Percentiles rank a stretch among this genome's conserved stretches.
These are phyloP conservation scores for Sporopachydermia quercuum DNA, from an alignment of 805 yeast species.

Conservation along the genomic window DNA sequence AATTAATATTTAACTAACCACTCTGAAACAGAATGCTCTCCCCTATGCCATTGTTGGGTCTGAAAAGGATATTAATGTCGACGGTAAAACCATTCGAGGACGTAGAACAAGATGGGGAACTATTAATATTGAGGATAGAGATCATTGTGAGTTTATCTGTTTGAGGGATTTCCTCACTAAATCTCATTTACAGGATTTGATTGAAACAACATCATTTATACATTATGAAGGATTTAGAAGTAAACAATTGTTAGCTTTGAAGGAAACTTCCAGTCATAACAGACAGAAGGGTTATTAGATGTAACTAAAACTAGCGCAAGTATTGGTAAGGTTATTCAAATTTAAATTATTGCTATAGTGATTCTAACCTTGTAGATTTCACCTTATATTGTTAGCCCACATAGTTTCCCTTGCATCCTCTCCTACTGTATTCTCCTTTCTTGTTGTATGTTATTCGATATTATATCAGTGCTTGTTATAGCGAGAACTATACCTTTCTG, in stretches of 20 bases:
- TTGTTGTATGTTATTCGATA: too few species aligned
- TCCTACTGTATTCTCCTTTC: too few species aligned
- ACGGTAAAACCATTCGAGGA: slow-evolving; percentile 75
- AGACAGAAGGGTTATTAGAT: slow-evolving; percentile 1
- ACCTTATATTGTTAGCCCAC: too few species aligned
- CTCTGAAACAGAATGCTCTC: slow-evolving; percentile 14
- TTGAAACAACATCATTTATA: slow-evolving; percentile 74
- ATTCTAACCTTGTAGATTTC: too few species aligned
- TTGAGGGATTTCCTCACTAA: slow-evolving; percentile 88
- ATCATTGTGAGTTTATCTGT: slow-evolving; percentile 91
- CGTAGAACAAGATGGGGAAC: slow-evolving; percentile 91
- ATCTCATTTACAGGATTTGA: slow-evolving; percentile 90
- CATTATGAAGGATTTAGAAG: slow-evolving; percentile 92
- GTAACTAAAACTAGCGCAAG: too few species aligned
- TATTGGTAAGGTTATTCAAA: too few species aligned
- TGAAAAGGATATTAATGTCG: slow-evolving; percentile 56
- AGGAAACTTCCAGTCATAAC: slow-evolving; percentile 61
- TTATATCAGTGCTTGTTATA: too few species aligned
- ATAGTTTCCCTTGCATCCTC: too few species aligned
- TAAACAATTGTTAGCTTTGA: slow-evolving; percentile 83
- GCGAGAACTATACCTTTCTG: too few species aligned
- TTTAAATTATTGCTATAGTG: too few species aligned
- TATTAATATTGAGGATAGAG: slow-evolving; percentile 83
- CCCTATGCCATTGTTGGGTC: slow-evolving; percentile 96
- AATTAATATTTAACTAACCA: background rate